A percentile compares a stretch with the other conserved stretches of the same genome.
Evolutionary conservation across 2,329 filamentous ascomycete genomes (phyloP).

Genomic region (Cladosporium oxysporum): DNA sequence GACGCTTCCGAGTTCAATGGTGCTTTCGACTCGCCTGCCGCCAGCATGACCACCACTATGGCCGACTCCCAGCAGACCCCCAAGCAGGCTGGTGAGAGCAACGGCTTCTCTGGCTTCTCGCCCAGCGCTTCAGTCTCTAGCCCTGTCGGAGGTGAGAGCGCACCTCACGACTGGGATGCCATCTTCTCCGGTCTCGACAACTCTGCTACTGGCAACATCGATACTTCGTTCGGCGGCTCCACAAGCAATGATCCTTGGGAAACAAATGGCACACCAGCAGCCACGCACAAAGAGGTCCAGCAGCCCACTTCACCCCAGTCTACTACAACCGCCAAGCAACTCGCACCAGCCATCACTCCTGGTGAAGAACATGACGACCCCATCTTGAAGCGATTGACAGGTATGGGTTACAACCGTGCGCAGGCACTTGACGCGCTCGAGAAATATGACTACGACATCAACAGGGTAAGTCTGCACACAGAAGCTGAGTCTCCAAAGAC

Average conservation of each 20-base stretch:
- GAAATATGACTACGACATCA: slow-evolving; percentile 94
- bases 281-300: slow-evolving; percentile 20
- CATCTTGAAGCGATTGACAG: slow-evolving; percentile 82
- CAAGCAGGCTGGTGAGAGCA: slow-evolving; percentile 26
- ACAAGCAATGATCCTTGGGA: slow-evolving; percentile 33
- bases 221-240: slow-evolving; percentile 28
- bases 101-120: slow-evolving; percentile 31
- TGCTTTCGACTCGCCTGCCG: slow-evolving; percentile 69
- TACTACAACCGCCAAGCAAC: slow-evolving; percentile 13
- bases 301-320: slow-evolving; percentile 23
- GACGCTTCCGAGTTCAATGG: slow-evolving; percentile 79
- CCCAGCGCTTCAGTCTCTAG: slow-evolving; percentile 24
- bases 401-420: slow-evolving; percentile 80
- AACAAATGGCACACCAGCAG: slow-evolving; percentile 16
- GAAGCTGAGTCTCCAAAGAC: no score
- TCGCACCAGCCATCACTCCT: slow-evolving; percentile 56
- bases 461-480: slow-evolving; percentile 68
- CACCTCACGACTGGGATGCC: slow-evolving; percentile 84
- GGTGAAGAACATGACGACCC: slow-evolving; percentile 85
- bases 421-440: slow-evolving; percentile 80
- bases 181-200: slow-evolving; percentile 81
- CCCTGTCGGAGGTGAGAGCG: slow-evolving; percentile 37
- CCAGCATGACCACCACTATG: slow-evolving; percentile 51
- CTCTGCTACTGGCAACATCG: slow-evolving; percentile 30
- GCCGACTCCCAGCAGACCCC: slow-evolving; percentile 38